Evolutionary conservation across 164 flowering plant species (phyloP).

Genomic region (Tinospora cordifolia): DNA sequence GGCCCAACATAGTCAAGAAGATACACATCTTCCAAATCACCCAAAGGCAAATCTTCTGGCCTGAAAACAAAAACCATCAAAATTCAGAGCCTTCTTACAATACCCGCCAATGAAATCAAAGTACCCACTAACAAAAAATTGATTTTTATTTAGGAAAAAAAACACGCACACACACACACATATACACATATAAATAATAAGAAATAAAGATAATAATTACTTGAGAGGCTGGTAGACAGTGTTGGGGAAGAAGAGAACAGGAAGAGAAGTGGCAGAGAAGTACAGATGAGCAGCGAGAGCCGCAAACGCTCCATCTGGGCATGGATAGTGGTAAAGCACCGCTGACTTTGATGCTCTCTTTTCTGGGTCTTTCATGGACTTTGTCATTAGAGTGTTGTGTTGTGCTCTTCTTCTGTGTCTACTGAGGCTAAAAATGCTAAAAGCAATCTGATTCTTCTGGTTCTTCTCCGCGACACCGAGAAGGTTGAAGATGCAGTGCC

Average conservation of each 20-base stretch:
- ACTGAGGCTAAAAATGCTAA: neutral
- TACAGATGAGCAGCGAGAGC: constrained; percentile 83
- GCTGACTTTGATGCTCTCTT: constrained; percentile 33
- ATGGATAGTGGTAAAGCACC: constrained; percentile 81
- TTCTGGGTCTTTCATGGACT: neutral
- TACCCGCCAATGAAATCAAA: too few relatives aligned
- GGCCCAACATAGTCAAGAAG: constrained; percentile 83
- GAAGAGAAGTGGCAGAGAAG: constrained; percentile 46
- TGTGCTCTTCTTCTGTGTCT: neutral
- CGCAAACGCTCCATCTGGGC: constrained; percentile 85
- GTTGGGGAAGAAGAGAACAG: constrained; percentile 67
- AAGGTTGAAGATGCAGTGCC: too few relatives aligned
- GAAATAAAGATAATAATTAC: neutral
- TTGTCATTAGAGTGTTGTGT: neutral
- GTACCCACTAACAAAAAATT: too few relatives aligned
- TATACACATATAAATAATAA: neutral
- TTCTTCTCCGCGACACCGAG: neutral
- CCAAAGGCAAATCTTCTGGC: constrained; percentile 47
- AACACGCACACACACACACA: neutral
- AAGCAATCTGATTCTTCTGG: neutral
- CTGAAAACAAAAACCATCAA: constrained; percentile 22
- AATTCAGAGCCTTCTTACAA: too few relatives aligned
- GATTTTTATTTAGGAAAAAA: too few relatives aligned
- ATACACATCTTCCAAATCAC: constrained; percentile 49
- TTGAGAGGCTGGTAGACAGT: constrained; percentile 58